A percentile compares a stretch with the other conserved stretches of the same genome.
Conservation (phyloP, 768 basidiomycete genomes). For the Russula sp. region DNA sequence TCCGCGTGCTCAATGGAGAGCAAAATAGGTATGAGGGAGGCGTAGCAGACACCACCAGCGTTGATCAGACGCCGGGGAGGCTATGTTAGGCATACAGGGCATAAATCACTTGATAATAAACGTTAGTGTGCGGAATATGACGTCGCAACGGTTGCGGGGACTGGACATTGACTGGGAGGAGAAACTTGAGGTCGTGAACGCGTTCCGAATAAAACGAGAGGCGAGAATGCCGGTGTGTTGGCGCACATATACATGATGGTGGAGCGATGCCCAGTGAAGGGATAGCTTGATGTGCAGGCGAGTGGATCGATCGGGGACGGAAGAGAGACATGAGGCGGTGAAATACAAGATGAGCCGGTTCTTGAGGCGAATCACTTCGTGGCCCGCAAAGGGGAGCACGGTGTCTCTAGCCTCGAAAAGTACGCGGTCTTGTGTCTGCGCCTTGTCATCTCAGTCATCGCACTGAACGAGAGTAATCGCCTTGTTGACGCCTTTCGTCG, state of each 20-base stretch:
- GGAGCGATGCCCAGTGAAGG: slow-evolving; percentile 79
- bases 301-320: slow-evolving; percentile 49
- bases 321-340: slow-evolving; percentile 31
- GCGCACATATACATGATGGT: slow-evolving; percentile 49
- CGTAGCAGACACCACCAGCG: slow-evolving; percentile 34
- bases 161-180: slow-evolving; percentile 21
- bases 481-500: slow-evolving; percentile 41
- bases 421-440: slow-evolving; percentile 67
- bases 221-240: slow-evolving; percentile 67
- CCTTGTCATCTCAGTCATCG: slow-evolving; percentile 53
- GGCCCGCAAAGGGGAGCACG: slow-evolving; percentile 44
- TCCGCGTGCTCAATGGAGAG: slow-evolving; percentile 20
- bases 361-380: slow-evolving; percentile 52
- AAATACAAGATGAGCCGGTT: slow-evolving; percentile 52
- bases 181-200: slow-evolving; percentile 27
- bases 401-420: slow-evolving; percentile 53
- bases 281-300: slow-evolving; percentile 62
- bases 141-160: slow-evolving; percentile 24
- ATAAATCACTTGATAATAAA: slow-evolving; percentile 33
- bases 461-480: slow-evolving; percentile 53
- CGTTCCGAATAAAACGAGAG: slow-evolving; percentile 36
- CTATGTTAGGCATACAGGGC: slow-evolving; percentile 29
- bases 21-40: slow-evolving; percentile 31
- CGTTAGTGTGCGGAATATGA: slow-evolving; percentile 29
- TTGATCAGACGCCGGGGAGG: slow-evolving; percentile 46